Evolutionary conservation across 257 asterid species (phyloP), one percentile per base, ranked within the genome.

Genomic region (Nicotiana paniculata): DNA sequence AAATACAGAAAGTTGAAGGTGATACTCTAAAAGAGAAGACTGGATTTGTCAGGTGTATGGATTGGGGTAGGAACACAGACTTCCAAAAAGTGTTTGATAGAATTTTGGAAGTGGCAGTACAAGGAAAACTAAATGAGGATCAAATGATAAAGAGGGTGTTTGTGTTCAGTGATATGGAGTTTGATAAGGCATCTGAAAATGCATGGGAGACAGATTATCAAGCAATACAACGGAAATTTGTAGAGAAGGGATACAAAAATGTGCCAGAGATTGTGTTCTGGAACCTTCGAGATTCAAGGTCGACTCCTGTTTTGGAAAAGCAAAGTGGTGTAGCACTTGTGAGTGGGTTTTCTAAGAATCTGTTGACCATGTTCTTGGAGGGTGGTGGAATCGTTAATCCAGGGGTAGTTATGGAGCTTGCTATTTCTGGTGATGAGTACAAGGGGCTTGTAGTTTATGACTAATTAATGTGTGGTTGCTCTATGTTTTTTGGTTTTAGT

Each of bases 241-340:
- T 72, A 84, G 91, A 85, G 83, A 87, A 83, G 62, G 96, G 93
- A 4, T 90, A 82, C 48, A 12, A 61, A 75, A 86, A 76, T 17
- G 91, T 90, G 79, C 93, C 94, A 0, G 93, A 92, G 78, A 87
- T 90, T 11, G 94, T 90, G 84, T 92, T 92, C 76, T 92, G 96
- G 94, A 92, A 92, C 87, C 91, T 92, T 6, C 82, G 91, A 35
- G 77, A 84, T 69, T 92, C 96, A 0, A 69, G 78, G 37, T 83
- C 94, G 15, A 90, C 92, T 8, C 94, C 92, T 4, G 92, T 92
- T 37, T 13, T 69, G 64, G 92, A 88, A 1, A 83, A 76, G 3
- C 89, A 90, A 86, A 87, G 79, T 69, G 93, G 94, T 39, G 96
- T 89, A 35, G 91, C 92, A 0, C 81, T 88, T 16, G 93, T 90